Percentiles rank a stretch among this genome's conserved stretches.
Conservation (phyloP, 352 stramenopile genomes). For the Pythium aphanidermatum region DNA sequence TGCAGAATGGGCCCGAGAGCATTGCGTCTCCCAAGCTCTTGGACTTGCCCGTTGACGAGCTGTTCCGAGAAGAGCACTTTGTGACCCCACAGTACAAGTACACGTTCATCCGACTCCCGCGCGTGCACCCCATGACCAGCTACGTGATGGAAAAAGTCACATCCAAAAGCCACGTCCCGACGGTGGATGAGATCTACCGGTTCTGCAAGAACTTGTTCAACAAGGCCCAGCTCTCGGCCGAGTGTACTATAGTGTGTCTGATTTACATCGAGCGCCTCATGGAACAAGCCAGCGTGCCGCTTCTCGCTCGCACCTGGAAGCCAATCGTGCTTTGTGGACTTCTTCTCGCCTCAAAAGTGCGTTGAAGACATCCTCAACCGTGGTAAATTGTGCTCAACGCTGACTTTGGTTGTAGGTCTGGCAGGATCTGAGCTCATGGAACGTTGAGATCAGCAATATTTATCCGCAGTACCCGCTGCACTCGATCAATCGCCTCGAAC, state of each 20-base stretch:
- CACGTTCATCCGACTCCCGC: constrained; percentile 70
- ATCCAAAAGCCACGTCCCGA: constrained; percentile 78
- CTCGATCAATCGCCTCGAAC: constrained; percentile 96
- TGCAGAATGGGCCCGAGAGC: constrained; percentile 13
- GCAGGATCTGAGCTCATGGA: constrained; percentile 98
- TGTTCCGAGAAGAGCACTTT: constrained; percentile 87
- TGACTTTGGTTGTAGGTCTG: constrained; percentile 69
- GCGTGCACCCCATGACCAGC: constrained; percentile 66
- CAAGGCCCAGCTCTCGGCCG: constrained; percentile 94
- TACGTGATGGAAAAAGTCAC: constrained; percentile 84
- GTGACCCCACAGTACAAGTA: constrained; percentile 88
- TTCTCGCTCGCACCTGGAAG: constrained; percentile 95
- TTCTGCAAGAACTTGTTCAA: constrained; percentile 96
- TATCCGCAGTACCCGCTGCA: constrained; percentile 98
- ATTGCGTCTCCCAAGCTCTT: constrained; percentile 55
- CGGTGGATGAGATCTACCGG: constrained; percentile 89
- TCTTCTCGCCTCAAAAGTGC: constrained; percentile 96
- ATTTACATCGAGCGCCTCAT: constrained; percentile 99
- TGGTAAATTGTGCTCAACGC: background rate
- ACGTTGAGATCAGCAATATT: constrained; percentile 97
- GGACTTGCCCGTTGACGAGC: constrained; percentile 69
- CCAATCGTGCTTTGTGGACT: constrained; percentile 97
- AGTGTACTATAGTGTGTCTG: constrained; percentile 98
- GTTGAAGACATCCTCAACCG: background rate
- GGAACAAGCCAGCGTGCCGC: constrained; percentile 93